These are phyloP conservation scores for Mycena vitilis DNA, from an alignment of 768 basidiomycete genomes.

Conservation along the genomic window DNA sequence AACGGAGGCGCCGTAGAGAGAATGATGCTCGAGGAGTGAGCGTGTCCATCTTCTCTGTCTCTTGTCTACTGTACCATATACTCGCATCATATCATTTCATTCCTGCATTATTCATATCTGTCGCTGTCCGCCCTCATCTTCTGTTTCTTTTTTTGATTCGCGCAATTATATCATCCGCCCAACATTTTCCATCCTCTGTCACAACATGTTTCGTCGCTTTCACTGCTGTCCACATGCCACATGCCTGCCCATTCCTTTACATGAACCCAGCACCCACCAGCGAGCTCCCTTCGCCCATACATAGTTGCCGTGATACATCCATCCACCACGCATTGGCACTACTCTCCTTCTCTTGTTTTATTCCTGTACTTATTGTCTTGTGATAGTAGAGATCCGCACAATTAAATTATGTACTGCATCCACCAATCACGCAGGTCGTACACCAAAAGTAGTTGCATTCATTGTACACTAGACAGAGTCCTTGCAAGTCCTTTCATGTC, in stretches of 20 bases:
- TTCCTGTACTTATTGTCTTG: slow-evolving; percentile 36
- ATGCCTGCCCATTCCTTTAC: slow-evolving; percentile 26
- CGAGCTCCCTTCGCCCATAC: slow-evolving; percentile 6
- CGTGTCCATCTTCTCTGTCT: slow-evolving; percentile 31
- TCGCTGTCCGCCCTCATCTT: slow-evolving; percentile 24
- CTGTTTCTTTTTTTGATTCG: slow-evolving; percentile 28
- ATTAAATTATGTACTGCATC: slow-evolving; percentile 36
- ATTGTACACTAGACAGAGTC: background rate
- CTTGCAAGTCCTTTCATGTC: background rate
- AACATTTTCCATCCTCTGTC: slow-evolving; percentile 12
- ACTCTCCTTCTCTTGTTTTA: slow-evolving; percentile 12
- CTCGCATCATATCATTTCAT: slow-evolving; percentile 16
- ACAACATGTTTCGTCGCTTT: slow-evolving; percentile 28
- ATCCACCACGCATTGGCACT: background rate
- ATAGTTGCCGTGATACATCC: slow-evolving; percentile 14
- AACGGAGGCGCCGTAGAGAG: slow-evolving; percentile 52
- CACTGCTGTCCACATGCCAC: slow-evolving; percentile 29
- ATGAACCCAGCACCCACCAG: slow-evolving; percentile 2
- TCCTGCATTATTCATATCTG: slow-evolving; percentile 25
- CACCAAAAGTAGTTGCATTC: background rate
- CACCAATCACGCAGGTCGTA: too few relatives aligned
- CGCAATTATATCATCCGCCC: slow-evolving; percentile 25
- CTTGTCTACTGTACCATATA: slow-evolving; percentile 29
- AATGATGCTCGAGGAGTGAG: slow-evolving; percentile 60
- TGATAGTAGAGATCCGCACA: slow-evolving; percentile 25